These are phyloP conservation scores for Hypoxylon sp. DNA, from an alignment of 2,329 filamentous ascomycete genomes.

Conservation along the genomic window DNA sequence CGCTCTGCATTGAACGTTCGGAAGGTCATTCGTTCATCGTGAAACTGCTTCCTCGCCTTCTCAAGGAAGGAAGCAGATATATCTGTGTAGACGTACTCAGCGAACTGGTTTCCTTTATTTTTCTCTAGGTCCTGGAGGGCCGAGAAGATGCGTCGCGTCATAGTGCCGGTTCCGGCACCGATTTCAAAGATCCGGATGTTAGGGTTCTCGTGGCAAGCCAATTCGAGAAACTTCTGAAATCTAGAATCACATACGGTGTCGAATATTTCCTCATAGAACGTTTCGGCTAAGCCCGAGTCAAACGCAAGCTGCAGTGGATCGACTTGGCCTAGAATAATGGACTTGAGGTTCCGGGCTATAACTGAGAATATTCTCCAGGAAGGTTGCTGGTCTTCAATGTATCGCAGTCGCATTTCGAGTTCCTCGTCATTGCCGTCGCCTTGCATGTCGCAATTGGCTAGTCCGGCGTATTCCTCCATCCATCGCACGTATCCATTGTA, in stretches of 20 bases:
- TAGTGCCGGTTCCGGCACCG: not conserved
- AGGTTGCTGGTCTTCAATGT: no score
- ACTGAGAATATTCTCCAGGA: no score
- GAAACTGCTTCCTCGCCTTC: not conserved
- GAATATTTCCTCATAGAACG: not conserved
- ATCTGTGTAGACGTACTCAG: not conserved
- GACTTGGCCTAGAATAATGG: no score
- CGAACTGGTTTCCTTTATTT: not conserved
- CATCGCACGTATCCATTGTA: no score
- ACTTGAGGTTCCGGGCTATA: no score
- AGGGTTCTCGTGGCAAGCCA: not conserved
- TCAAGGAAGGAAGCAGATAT: not conserved
- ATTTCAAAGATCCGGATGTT: not conserved
- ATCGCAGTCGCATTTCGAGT: no score
- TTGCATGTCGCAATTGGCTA: no score
- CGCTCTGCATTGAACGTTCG: slow-evolving; percentile 39
- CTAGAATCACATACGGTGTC: not conserved
- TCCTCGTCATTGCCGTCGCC: no score
- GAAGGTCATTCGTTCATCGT: slow-evolving; percentile 25
- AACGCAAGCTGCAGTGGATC: not conserved
- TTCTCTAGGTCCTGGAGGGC: not conserved
- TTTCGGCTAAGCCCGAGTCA: no score
- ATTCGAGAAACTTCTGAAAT: not conserved
- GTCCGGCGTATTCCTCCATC: no score
- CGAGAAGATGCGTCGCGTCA: not conserved